Conservation (phyloP, 768 basidiomycete species). For the Thelephora ganbajun region DNA sequence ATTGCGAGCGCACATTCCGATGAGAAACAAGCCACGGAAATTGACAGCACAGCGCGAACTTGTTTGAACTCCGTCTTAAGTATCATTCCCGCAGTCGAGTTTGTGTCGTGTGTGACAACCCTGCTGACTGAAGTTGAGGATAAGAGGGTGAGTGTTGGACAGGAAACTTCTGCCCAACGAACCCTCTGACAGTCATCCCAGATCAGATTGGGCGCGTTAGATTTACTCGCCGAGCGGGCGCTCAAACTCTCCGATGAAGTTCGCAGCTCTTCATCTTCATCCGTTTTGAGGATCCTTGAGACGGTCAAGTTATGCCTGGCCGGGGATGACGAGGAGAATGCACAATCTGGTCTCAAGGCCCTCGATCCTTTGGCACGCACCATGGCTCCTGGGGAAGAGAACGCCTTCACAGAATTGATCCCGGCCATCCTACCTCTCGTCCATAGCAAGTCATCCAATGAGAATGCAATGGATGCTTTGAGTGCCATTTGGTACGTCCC, state of each 20-base stretch:
- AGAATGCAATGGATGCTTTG: constrained; percentile 38
- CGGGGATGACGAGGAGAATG: constrained; percentile 22
- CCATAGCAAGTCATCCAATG: constrained; percentile 22
- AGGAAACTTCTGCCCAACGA: background rate
- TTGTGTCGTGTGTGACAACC: constrained; percentile 39
- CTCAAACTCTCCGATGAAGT: constrained; percentile 39
- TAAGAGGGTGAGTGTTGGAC: constrained; percentile 22
- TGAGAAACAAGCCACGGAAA: constrained; percentile 14
- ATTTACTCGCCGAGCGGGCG: constrained; percentile 54
- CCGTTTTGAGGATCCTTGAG: constrained; percentile 38
- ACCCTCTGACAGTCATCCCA: constrained; percentile 17
- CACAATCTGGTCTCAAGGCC: constrained; percentile 39
- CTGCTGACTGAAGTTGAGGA: constrained; percentile 42
- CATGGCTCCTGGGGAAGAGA: constrained; percentile 52
- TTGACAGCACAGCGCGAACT: constrained; percentile 31
- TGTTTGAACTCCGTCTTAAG: constrained; percentile 41
- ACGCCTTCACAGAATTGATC: constrained; percentile 40
- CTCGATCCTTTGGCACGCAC: constrained; percentile 46
- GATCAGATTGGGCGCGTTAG: constrained; percentile 57
- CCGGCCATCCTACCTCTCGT: constrained; percentile 41
- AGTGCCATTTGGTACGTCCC: constrained; percentile 44
- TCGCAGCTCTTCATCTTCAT: constrained; percentile 35
- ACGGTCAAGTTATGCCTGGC: constrained; percentile 36
- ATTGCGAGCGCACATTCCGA: constrained; percentile 9
- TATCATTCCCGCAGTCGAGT: constrained; percentile 58